Evolutionary conservation across 257 asterid species (phyloP), one percentile per base, ranked within the genome.

Genomic region (Buddleja alternifolia): DNA sequence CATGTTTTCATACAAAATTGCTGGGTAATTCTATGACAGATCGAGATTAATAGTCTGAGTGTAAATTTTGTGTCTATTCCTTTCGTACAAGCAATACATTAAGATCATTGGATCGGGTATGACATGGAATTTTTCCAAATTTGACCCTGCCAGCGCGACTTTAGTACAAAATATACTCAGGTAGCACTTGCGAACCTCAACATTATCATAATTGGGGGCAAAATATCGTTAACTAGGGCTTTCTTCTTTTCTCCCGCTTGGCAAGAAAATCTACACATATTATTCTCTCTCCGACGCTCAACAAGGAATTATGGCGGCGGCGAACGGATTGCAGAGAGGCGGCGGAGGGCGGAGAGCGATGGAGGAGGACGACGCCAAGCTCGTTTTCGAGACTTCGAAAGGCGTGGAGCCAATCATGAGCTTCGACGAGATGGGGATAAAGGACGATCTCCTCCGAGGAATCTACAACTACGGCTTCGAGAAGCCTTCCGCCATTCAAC

Each of bases 401-500:
- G 98, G 95, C 16, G 98, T 92, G 24, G 95, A 88, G 80, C 91
- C 97, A 4, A 88, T 92, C 4, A 45, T 70, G 81, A 89, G 88
- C 75, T 92, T 87, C 75, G 95, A 88, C 63, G 97, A 87, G 75
- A 89, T 92, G 98, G 96, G 96, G 1, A 86, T 92, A 32, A 88
- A 92, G 66, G 96, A 92, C 55, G 88, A 84, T 40, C 80, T 92
- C 29, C 84, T 92, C 65, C 65, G 97, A 69, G 98, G 98, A 10
- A 86, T 90, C 71, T 89, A 86, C 78, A 78, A 82, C 36, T 86
- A 87, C 74, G 98, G 98, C 2, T 92, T 92, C 62, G 98, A 92
- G 80, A 92, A 90, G 76, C 98, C 98, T 68, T 90, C 96, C 0
- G 98, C 98, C 1, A 92, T 90, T 41, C 97, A 90, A 65, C 98